Percentiles rank a stretch among this genome's conserved stretches.
phyloP scores from a whole-genome alignment of 2,329 filamentous ascomycete species.

The Phialophora tarda region DNA sequence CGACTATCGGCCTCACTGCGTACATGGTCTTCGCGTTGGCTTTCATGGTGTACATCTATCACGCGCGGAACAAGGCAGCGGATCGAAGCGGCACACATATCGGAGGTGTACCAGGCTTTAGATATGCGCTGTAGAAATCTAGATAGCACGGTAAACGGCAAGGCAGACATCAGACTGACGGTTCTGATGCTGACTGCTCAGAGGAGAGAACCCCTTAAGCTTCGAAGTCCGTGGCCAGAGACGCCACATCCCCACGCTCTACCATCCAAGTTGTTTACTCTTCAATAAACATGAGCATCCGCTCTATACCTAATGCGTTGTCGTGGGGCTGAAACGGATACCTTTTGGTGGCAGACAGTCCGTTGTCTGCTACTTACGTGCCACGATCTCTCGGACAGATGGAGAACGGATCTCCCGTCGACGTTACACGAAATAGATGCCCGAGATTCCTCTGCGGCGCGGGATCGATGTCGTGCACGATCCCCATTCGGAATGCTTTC shows the following conservation, averaged over 20 bases:
- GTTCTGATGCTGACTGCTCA: not conserved
- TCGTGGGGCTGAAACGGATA: not conserved
- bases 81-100: conserved; percentile 18
- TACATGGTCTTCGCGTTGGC: conserved; percentile 19
- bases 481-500: too few species aligned
- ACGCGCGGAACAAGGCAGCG: conserved; percentile 18
- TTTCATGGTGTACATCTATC: conserved; percentile 22
- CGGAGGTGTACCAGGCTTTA: conserved; percentile 24
- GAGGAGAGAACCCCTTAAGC: not conserved
- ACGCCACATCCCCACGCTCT: not conserved
- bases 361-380: not conserved
- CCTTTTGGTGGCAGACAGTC: not conserved
- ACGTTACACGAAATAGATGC: too few species aligned
- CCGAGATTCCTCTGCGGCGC: too few species aligned
- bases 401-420: too few species aligned
- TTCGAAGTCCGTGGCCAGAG: not conserved
- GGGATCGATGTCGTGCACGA: too few species aligned
- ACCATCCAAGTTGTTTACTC: not conserved
- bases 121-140: conserved; percentile 17
- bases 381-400: too few species aligned
- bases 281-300: not conserved
- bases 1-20: conserved; percentile 22
- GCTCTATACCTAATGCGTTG: not conserved
- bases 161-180: not conserved
- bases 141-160: not conserved